Base-by-base conservation (phyloP, 768 basidiomycete species). In the Naganishia kalamii region DNA sequence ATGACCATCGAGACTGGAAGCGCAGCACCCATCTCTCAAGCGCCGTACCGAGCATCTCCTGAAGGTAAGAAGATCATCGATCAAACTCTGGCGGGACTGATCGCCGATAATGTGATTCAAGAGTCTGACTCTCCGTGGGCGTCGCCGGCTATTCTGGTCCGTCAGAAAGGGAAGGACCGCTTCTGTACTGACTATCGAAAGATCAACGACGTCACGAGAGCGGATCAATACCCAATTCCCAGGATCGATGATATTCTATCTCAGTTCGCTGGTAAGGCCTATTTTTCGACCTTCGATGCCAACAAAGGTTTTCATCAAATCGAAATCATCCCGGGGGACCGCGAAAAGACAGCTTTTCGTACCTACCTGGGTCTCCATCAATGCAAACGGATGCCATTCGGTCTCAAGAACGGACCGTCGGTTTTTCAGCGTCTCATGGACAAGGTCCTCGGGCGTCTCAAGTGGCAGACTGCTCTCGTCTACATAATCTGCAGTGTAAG, bases 101-200 rank as follows among this genome's bases (percentile, higher is more conserved):
- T 65, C 7, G 50, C 64, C 25, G 54, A 65, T 29, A 54, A 65
- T 60, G 64, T 60, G 13, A 47, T 65, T 30, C 54, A 65, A 60
- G 54, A 65, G 44, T 65, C 64, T 25, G 64, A 65, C 64, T 65
- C 52, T 29, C 64, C 64, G 12, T 65, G 52, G 64, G 54, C 64
- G 47, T 57, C 64, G 5, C 64, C 64, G 17, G 64, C 51, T 25
- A 52, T 65, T 3, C 33, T 65, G 13, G 64, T 65, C 29, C 52
- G 54, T 8, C 64, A 65, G 46, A 59, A 65, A 60, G 64, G 64
- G 54, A 65, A 65, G 33, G 64, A 60, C 27, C 64, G 54, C 25
- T 63, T 66, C 40, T 66, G 59, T 32, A 51, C 61, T 23, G 65
- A 66, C 33, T 66, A 61, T 51, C 32, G 59, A 25, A 66, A 61